Evolutionary conservation across 768 basidiomycete genomes (phyloP).

Genomic region (Suillus decipiens): DNA sequence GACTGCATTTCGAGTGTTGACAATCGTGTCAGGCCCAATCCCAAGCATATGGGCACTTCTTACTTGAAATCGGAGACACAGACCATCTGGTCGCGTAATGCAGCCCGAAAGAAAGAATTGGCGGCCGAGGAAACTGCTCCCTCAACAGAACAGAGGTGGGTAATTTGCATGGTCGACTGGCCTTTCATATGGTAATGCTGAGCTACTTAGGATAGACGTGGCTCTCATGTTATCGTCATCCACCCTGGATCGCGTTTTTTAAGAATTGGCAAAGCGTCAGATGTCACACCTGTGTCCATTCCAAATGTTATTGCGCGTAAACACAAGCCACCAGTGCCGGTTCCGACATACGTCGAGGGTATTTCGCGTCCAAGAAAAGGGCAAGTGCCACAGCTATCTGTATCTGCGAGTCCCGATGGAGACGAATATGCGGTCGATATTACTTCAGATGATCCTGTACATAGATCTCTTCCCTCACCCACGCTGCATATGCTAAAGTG

Average conservation of each 20-base stretch:
- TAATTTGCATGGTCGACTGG: conserved; percentile 10
- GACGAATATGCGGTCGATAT: conserved; percentile 54
- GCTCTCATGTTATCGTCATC: conserved; percentile 76
- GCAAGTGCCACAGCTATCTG: conserved; percentile 21
- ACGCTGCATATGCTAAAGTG: conserved; percentile 7
- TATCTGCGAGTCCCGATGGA: conserved; percentile 29
- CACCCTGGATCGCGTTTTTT: conserved; percentile 77
- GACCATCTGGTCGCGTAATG: conserved; percentile 72
- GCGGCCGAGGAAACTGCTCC: conserved; percentile 40
- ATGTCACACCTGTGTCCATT: conserved; percentile 68
- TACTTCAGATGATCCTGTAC: conserved; percentile 64
- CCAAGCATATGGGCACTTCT: conserved; percentile 75
- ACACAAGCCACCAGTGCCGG: conserved; percentile 46
- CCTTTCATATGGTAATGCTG: conserved; percentile 27
- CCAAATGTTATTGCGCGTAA: conserved; percentile 77
- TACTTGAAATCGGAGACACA: conserved; percentile 81
- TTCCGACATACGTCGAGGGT: conserved; percentile 45
- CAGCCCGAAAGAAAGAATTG: conserved; percentile 51
- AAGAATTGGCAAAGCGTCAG: conserved; percentile 75
- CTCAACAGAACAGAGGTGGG: conserved; percentile 50
- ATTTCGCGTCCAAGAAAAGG: conserved; percentile 57
- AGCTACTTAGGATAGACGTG: conserved; percentile 52
- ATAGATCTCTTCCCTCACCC: conserved; percentile 22
- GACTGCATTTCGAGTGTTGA: conserved; percentile 15
- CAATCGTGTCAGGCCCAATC: conserved; percentile 57